Percentiles rank a stretch among this genome's conserved stretches.
Conservation (phyloP, 1,139 yeast species). For the Diutina catenulata region DNA sequence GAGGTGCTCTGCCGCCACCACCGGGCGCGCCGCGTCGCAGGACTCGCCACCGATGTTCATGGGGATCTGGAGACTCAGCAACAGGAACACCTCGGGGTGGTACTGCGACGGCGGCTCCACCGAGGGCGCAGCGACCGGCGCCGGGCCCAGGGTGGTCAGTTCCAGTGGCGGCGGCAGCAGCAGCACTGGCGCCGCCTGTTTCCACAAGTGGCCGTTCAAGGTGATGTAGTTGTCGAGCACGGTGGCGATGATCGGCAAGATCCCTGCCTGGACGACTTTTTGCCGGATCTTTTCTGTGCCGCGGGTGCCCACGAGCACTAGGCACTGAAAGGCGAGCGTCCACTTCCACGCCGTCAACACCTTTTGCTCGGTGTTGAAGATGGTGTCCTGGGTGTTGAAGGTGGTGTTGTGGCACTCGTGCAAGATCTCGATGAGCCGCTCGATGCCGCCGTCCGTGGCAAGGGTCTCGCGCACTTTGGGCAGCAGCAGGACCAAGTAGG, state of each 20-base stretch:
- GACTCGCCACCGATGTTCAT: too few species aligned
- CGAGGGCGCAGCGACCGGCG: neutral
- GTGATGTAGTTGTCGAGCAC: conserved; percentile 73
- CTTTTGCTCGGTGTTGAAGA: conserved; percentile 35
- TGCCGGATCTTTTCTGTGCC: conserved; percentile 81
- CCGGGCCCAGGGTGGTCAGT: neutral
- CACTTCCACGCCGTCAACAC: conserved; percentile 86
- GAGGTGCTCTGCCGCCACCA: conserved; percentile 9
- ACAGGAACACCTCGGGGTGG: too few species aligned
- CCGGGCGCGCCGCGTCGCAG: too few species aligned
- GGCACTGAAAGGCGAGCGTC: conserved; percentile 88
- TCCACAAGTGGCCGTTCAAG: conserved; percentile 20
- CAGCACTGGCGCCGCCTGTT: neutral
- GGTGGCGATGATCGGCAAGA: conserved; percentile 83
- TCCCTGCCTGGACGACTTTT: conserved; percentile 84
- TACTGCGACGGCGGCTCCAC: neutral
- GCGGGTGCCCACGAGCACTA: conserved; percentile 83
- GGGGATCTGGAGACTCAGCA: too few species aligned
- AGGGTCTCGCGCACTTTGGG: conserved; percentile 86
- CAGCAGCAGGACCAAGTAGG: conserved; percentile 76
- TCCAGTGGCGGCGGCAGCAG: neutral
- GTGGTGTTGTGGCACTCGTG: conserved; percentile 56
- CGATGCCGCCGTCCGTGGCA: conserved; percentile 84
- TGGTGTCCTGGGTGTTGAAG: conserved; percentile 20
- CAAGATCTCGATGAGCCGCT: conserved; percentile 72